Evolutionary conservation across 106 monocot genomes (phyloP), one percentile per base, ranked within the genome.

Genomic region (Gastrodia elata): DNA sequence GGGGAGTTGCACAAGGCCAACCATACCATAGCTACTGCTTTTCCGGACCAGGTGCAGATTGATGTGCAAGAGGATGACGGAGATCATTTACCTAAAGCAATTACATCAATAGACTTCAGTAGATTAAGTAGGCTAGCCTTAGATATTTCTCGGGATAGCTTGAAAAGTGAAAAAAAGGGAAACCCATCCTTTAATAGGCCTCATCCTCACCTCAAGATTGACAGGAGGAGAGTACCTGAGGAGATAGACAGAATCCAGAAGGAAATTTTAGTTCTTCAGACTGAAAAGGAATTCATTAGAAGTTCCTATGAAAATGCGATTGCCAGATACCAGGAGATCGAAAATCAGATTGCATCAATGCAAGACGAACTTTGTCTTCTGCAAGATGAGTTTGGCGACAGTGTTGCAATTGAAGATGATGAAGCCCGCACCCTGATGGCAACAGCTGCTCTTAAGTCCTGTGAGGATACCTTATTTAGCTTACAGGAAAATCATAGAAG

Each of bases 211-310:
- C 77, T 82, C 24, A 75, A 83, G 38, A 64, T 75, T 14, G 75
- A 68, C 25, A 79, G 78, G 70, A 78, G 70, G 26, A 76, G 77
- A 34, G 88, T 83, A 64, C 78, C 81, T 20, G 88, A 89, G 71
- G 85, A 85, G 65, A 85, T 89, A 24, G 85, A 81, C 48, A 83
- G 70, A 64, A 75, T 89, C 34, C 83, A 89, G 78, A 89, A 89
- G 73, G 75, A 34, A 22, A 85, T 89, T 34, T 57, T 89, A 15
- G 80, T 83, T 37, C 84, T 89, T 24, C 88, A 89, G 34, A 85
- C 88, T 18, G 85, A 85, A 78, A 89, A 89, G 78, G 85, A 89
- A 72, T 89, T 78, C 35, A 74, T 89, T 42, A 89, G 83, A 77
- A 85, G 85, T 68, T 80, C 88, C 15, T 89, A 85, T 38, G 83